A percentile compares a stretch with the other conserved stretches of the same genome.
Evolutionary conservation across 2,329 filamentous ascomycete species (phyloP).

Genomic region (Camillea tinctor): DNA sequence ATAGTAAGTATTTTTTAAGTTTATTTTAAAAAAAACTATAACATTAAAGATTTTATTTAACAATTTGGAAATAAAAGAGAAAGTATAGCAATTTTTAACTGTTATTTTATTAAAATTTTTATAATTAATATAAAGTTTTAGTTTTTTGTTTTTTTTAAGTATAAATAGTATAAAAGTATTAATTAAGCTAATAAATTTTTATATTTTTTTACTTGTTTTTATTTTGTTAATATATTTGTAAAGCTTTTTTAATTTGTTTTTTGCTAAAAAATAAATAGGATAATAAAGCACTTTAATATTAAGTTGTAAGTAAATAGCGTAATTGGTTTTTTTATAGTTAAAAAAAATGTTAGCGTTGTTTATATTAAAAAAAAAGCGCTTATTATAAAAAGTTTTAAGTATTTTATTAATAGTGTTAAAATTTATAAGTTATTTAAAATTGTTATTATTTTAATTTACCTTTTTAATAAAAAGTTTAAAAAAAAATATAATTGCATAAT

Average conservation of each 20-base stretch:
- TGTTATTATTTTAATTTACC: neutral
- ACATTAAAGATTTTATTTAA: constrained; percentile 5
- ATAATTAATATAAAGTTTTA: neutral
- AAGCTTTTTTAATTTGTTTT: neutral
- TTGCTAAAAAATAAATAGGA: neutral
- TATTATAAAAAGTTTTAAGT: too few relatives aligned
- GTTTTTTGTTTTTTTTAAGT: too few relatives aligned
- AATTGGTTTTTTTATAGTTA: neutral
- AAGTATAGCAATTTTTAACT: too few relatives aligned
- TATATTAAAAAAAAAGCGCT: too few relatives aligned
- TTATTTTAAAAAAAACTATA: neutral
- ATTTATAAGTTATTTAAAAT: neutral
- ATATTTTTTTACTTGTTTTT: neutral
- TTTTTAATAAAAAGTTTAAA: neutral
- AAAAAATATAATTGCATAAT: neutral
- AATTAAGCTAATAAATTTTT: neutral
- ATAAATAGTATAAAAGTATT: too few relatives aligned
- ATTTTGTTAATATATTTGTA: neutral
- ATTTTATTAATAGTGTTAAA: neutral
- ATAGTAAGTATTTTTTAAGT: neutral
- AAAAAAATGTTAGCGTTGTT: too few relatives aligned
- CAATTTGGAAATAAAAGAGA: too few relatives aligned
- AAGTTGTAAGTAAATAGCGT: too few relatives aligned
- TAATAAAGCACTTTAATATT: too few relatives aligned
- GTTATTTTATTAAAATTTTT: constrained; percentile 3